Percentiles rank a stretch among this genome's conserved stretches.
Conservation (phyloP, 306 rosid species). For the Dalbergia cochinchinensis region DNA sequence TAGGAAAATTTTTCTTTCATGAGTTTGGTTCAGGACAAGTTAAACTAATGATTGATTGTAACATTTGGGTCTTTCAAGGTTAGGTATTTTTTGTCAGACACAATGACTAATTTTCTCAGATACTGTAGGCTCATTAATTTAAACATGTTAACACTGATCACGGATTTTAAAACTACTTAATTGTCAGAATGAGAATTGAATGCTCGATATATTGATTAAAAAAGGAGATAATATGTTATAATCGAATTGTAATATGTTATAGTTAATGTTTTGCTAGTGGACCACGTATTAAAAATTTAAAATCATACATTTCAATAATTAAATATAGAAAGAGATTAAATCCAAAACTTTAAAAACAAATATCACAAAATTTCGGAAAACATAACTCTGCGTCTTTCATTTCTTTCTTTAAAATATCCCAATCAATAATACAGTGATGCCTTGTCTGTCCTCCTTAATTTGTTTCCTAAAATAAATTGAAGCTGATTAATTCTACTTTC, state of each 20-base stretch:
- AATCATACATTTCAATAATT: background rate
- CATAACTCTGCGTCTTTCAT: background rate
- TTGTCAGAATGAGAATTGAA: too few relatives aligned
- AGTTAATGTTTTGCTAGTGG: background rate
- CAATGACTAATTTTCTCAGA: too few relatives aligned
- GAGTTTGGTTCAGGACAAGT: too few relatives aligned
- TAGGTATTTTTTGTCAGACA: too few relatives aligned
- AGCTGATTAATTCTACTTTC: constrained; percentile 21
- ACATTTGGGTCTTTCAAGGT: too few relatives aligned
- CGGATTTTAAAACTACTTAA: too few relatives aligned
- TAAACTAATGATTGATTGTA: too few relatives aligned
- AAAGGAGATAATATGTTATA: too few relatives aligned
- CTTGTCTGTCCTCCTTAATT: constrained; percentile 2
- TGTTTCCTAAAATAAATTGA: constrained; percentile 10
- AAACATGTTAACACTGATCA: too few relatives aligned
- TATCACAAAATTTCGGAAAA: background rate
- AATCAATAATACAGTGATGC: background rate
- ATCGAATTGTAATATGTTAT: background rate
- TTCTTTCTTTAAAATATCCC: background rate
- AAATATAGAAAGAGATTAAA: background rate
- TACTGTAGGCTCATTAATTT: too few relatives aligned
- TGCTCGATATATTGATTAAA: too few relatives aligned
- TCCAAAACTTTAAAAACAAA: background rate
- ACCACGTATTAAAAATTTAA: background rate
- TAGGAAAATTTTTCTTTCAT: too few relatives aligned